Base-by-base conservation (phyloP, 148 eudicot genomes). In the Camellia granthamiana region DNA sequence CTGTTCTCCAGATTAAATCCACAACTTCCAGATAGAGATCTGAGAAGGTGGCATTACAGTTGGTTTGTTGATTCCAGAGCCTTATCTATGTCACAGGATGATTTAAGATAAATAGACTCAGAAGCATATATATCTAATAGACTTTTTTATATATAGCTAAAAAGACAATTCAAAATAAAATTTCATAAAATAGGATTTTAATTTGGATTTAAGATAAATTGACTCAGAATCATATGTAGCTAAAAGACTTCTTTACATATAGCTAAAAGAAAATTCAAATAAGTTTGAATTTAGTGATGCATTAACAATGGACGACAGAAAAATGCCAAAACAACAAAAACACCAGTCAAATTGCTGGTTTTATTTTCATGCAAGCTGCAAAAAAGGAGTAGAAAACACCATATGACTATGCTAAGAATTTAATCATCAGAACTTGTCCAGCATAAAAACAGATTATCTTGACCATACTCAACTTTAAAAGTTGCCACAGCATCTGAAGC, bases 401-500 rank as follows among this genome's bases (percentile, higher is more conserved):
- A 5, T 3, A 30, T 1, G 2, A 15, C 49, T 69, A 21, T 49
- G 15, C 19, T 61, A 49, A 47, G 6, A n/a, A 46, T 18, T 71
- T 41, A 49, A 16, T 19, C 12, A 47, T 6, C 74, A 47, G n/a
- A n/a, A 9, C 13, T 7, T 69, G 55, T 42, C 11, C 4, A 49
- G 19, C 7, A 69, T 2, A 4, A 5, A 44, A 47, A 70, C 12
- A 72, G 54, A 46, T 47, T 71, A 14, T 72, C 44, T 42, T 66
- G 18, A 38, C 16, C 14, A 51, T 67, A 68, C 58, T 18, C 12
- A 77, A 93, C 97, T 91, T 89, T 91, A 78, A 93, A 91, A 76
- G 93, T 93, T 7, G 89, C 84, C 30, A 86, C 87, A 46, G 93
- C 97, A 88, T 91, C 95, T 43, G 97, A 87, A 72, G 97, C 87